Evolutionary conservation across 768 basidiomycete species (phyloP).

Genomic region (Suillus sp.): DNA sequence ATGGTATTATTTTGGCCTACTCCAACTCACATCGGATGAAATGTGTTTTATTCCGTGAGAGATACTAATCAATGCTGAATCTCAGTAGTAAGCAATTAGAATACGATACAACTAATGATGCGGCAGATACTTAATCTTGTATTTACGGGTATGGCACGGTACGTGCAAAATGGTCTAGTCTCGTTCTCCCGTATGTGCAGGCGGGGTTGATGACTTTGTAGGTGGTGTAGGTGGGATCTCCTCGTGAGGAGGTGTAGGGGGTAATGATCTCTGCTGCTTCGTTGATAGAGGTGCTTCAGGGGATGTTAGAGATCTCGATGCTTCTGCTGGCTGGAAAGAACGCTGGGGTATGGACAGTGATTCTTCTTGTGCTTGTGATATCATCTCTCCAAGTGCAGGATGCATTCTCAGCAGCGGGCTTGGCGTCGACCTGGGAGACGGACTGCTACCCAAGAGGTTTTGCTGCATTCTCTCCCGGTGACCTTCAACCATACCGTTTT

Average conservation of each 20-base stretch:
- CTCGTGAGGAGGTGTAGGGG: neutral
- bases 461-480: neutral
- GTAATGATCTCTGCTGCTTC: conserved; percentile 2
- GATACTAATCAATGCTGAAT: neutral
- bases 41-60: conserved; percentile 4
- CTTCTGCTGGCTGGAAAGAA: neutral
- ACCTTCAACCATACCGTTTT: neutral
- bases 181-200: neutral
- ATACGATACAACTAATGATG: conserved; percentile 2
- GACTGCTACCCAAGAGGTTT: neutral
- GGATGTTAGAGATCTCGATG: neutral
- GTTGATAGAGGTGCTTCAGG: neutral
- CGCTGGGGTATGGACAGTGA: neutral
- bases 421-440: neutral
- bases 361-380: conserved; percentile 3
- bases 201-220: neutral
- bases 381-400: conserved; percentile 9
- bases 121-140: conserved; percentile 1
- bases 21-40: neutral
- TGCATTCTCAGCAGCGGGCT: conserved; percentile 4
- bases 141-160: conserved; percentile 2
- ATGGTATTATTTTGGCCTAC: conserved; percentile 2
- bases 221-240: neutral
- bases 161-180: conserved; percentile 3
- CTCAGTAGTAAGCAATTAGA: conserved; percentile 1